These are phyloP conservation scores for Leccinum ochraceum DNA, from an alignment of 768 basidiomycete genomes.

Conservation along the genomic window DNA sequence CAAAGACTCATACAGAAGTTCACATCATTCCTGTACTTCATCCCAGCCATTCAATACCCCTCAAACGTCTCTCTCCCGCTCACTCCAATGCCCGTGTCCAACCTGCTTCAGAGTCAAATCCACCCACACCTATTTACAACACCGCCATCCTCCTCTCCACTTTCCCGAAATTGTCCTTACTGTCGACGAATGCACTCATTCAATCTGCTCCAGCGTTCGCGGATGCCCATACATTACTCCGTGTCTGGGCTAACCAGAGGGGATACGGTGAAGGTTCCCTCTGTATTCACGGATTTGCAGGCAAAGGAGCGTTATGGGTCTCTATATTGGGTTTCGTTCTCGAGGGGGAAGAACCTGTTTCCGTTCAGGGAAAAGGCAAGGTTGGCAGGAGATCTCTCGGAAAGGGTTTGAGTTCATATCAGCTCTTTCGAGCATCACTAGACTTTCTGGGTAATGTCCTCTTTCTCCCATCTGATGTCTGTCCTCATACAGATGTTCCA, in stretches of 20 bases:
- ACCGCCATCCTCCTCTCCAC: slow-evolving; percentile 56
- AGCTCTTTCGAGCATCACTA: slow-evolving; percentile 81
- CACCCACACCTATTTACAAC: slow-evolving; percentile 81
- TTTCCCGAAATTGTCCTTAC: slow-evolving; percentile 39
- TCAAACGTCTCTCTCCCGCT: slow-evolving; percentile 70
- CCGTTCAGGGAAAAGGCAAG: slow-evolving; percentile 27
- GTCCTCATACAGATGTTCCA: slow-evolving; percentile 32
- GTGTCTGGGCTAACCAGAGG: slow-evolving; percentile 89
- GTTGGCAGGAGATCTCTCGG: slow-evolving; percentile 59
- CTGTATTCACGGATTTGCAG: slow-evolving; percentile 63
- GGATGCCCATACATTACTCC: slow-evolving; percentile 76
- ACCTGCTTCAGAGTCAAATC: slow-evolving; percentile 28
- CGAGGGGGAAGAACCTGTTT: slow-evolving; percentile 60
- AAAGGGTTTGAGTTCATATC: slow-evolving; percentile 85
- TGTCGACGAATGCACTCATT: slow-evolving; percentile 50
- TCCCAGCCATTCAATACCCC: slow-evolving; percentile 57
- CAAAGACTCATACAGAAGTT: slow-evolving; percentile 62
- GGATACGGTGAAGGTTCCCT: slow-evolving; percentile 62
- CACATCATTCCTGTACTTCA: slow-evolving; percentile 71
- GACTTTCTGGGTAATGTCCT: slow-evolving; percentile 72
- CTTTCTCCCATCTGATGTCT: not conserved
- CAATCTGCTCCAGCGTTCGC: slow-evolving; percentile 57
- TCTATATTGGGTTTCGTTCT: slow-evolving; percentile 61
- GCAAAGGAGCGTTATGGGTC: slow-evolving; percentile 67
- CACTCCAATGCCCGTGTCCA: slow-evolving; percentile 64